Base-by-base conservation (phyloP, 2,329 filamentous ascomycete species). In the Aspergillus fumigatiaffinis region DNA sequence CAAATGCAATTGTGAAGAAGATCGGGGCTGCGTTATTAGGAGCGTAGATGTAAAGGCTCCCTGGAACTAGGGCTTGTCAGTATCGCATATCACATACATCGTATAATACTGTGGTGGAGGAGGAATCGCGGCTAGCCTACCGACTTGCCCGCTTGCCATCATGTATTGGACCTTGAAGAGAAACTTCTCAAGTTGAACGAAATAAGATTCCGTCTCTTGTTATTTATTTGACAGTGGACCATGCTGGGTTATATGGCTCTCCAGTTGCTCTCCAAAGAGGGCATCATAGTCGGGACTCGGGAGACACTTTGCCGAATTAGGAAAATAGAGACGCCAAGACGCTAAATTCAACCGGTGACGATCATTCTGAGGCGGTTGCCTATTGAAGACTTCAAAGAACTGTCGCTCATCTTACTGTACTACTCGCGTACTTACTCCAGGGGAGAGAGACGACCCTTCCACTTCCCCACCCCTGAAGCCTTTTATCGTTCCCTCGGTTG, bases 1-100 rank as follows among this genome's bases (percentile, higher is more conserved):
- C 68, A 56, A 82, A 83, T 0, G 80, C 63, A 17, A 80, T 61
- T 3, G 79, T 74, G 65, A 84, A 86, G 49, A 83, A 63, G 21
- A 84, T 76, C 0, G 84, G 82, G 0, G 82, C 82, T 4, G 61
- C 74, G 66, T 83, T 82, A 66, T 81, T 83, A 0, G 84, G 84
- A 12, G 77, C 78, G 59, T 85, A 85, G 62, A 79, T 67, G 55
- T 71, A 79, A 23, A 78, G 64, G 57, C 76, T 79, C 6, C 68
- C 59, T 8, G 38, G 38, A 14, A 42, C 38, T 42, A 17, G 38
- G 14, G 38, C 38, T 42, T 9, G 38, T 42, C 38, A 42, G 38
- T 20, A 20, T 20, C 17, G 28, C 8, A n/a, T 29, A 29, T 29
- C 28, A 29, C 28, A 29, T 29, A 29, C 28, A 29, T 29, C 9